Evolutionary conservation across 2,329 filamentous ascomycete species (phyloP).

Genomic region (Penicillium palitans): DNA sequence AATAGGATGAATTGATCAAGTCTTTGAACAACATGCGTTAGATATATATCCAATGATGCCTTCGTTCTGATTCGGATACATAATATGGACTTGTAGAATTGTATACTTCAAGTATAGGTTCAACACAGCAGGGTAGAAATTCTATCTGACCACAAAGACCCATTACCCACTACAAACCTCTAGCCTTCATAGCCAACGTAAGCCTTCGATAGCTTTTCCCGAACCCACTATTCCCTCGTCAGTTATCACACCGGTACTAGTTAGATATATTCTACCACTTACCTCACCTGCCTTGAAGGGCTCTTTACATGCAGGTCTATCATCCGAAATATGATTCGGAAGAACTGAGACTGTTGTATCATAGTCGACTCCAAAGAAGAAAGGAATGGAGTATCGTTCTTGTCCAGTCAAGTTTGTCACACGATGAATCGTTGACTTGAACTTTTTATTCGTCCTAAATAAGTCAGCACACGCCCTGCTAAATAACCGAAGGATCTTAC

Average conservation of each 20-base stretch:
- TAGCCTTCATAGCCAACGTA: slow-evolving; percentile 19
- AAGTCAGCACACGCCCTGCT: background rate
- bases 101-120: background rate
- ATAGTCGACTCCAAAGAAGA: slow-evolving; percentile 47
- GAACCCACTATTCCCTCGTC: slow-evolving; percentile 15
- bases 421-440: slow-evolving; percentile 43
- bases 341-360: slow-evolving; percentile 34
- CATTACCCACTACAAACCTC: background rate
- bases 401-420: slow-evolving; percentile 42
- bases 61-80: background rate
- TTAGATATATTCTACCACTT: background rate
- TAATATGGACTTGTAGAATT: background rate
- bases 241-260: background rate
- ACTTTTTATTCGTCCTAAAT: slow-evolving; percentile 40
- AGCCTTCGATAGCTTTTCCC: slow-evolving; percentile 18
- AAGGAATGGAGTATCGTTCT: slow-evolving; percentile 44
- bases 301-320: slow-evolving; percentile 13
- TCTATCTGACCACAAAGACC: background rate
- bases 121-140: background rate
- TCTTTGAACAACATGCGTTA: background rate
- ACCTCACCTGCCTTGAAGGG: slow-evolving; percentile 27
- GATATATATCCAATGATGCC: background rate
- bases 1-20: background rate
- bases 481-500: slow-evolving; percentile 6
- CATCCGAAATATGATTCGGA: slow-evolving; percentile 17